Percentiles rank a stretch among this genome's conserved stretches.
These are phyloP conservation scores for Lathyrus sativus DNA, from an alignment of 306 rosid genomes.

Conservation along the genomic window DNA sequence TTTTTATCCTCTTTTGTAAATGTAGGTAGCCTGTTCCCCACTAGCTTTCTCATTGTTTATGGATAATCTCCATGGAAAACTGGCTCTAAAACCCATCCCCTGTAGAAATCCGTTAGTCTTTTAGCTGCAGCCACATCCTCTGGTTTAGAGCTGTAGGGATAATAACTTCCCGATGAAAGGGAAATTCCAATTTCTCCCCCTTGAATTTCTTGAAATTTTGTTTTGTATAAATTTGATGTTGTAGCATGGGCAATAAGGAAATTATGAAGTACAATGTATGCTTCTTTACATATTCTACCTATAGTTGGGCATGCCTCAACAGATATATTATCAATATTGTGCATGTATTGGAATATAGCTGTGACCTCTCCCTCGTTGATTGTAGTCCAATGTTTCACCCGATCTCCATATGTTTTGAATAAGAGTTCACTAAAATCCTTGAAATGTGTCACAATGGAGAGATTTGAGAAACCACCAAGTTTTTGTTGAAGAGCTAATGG, in stretches of 20 bases:
- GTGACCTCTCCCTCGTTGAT: slow-evolving; percentile 42
- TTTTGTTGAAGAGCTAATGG: slow-evolving; percentile 24
- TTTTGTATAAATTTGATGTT: slow-evolving; percentile 34
- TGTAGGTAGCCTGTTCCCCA: slow-evolving; percentile 41
- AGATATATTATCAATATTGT: slow-evolving; percentile 32
- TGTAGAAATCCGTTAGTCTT: slow-evolving; percentile 38
- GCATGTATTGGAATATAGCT: slow-evolving; percentile 36
- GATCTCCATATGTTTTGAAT: slow-evolving; percentile 49
- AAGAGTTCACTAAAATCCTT: not conserved
- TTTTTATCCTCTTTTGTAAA: slow-evolving; percentile 34
- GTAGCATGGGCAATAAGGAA: slow-evolving; percentile 47
- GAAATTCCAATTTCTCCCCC: slow-evolving; percentile 51
- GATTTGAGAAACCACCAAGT: too few relatives aligned
- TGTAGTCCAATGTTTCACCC: slow-evolving; percentile 54
- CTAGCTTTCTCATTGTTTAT: slow-evolving; percentile 35
- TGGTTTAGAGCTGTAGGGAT: slow-evolving; percentile 35
- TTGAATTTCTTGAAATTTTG: slow-evolving; percentile 45
- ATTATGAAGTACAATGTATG: slow-evolving; percentile 45
- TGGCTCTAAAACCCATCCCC: slow-evolving; percentile 51
- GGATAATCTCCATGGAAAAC: slow-evolving; percentile 43
- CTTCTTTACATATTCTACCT: slow-evolving; percentile 31
- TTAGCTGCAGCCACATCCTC: slow-evolving; percentile 45
- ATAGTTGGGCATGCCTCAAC: slow-evolving; percentile 30
- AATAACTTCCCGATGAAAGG: slow-evolving; percentile 25
- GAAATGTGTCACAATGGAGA: too few relatives aligned